phyloP scores from a whole-genome alignment of 202 grass and related monocot species.

The Elaeis oleifera region DNA sequence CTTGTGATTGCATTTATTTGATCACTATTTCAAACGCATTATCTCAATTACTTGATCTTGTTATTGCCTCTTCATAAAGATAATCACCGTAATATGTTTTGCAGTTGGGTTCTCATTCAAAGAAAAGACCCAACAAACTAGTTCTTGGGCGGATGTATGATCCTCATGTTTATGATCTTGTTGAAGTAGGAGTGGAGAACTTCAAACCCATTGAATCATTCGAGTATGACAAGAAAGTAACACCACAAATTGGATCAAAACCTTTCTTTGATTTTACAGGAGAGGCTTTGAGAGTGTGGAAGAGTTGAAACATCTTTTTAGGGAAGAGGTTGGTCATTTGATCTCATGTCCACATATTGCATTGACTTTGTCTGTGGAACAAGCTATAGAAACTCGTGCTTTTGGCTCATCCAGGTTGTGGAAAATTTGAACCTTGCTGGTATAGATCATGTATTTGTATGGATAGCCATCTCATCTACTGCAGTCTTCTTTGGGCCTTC shows the following conservation, averaged over 20 bases:
- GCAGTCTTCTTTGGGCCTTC: slow-evolving; percentile 77
- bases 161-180: slow-evolving; percentile 89
- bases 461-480: slow-evolving; percentile 65
- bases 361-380: too few relatives aligned
- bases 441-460: slow-evolving; percentile 66
- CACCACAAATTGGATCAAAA: slow-evolving; percentile 73
- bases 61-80: background rate
- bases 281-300: slow-evolving; percentile 67
- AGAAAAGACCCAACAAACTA: slow-evolving; percentile 90
- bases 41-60: slow-evolving; percentile 1
- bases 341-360: too few relatives aligned
- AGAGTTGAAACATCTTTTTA: slow-evolving; percentile 79
- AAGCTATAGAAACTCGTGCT: background rate
- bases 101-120: slow-evolving; percentile 92
- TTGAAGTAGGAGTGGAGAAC: slow-evolving; percentile 90
- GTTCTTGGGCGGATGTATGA: slow-evolving; percentile 77
- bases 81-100: background rate
- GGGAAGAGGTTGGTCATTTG: slow-evolving; percentile 54
- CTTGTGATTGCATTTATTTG: too few relatives aligned
- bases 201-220: slow-evolving; percentile 70
- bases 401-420: slow-evolving; percentile 44
- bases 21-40: background rate
- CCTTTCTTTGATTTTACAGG: slow-evolving; percentile 88
- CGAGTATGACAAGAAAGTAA: slow-evolving; percentile 72
- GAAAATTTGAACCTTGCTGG: slow-evolving; percentile 83